These are phyloP conservation scores for Lentinula raphanica DNA, from an alignment of 768 basidiomycete species.

Conservation along the genomic window DNA sequence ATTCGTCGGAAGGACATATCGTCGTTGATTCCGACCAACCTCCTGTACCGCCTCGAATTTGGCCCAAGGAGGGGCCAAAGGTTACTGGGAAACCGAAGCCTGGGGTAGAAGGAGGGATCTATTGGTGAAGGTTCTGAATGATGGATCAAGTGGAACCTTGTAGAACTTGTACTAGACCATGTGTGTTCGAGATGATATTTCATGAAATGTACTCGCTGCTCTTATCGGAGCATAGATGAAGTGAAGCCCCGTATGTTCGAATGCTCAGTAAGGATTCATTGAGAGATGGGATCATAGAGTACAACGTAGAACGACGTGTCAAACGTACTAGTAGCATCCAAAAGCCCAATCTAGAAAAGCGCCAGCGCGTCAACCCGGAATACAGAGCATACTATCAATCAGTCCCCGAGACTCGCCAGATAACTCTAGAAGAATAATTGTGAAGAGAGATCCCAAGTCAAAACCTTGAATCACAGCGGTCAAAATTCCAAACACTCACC, in stretches of 20 bases:
- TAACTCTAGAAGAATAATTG: not conserved
- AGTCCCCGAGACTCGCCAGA: constrained; percentile 1
- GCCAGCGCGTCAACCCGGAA: not conserved
- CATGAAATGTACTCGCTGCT: no score
- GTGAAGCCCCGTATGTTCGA: no score
- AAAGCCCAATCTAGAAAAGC: no score
- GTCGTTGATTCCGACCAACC: not conserved
- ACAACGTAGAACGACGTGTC: not conserved
- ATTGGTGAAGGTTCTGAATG: no score
- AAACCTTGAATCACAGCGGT: not conserved
- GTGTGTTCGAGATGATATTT: no score
- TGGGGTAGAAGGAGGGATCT: not conserved
- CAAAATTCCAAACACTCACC: constrained; percentile 19
- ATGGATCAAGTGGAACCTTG: no score
- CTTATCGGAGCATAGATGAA: no score
- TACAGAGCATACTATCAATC: not conserved
- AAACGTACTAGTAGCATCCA: no score
- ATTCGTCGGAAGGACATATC: not conserved
- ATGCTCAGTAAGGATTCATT: no score
- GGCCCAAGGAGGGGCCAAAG: not conserved
- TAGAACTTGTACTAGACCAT: no score
- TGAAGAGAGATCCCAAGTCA: not conserved
- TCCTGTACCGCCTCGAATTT: not conserved
- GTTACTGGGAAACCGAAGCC: constrained; percentile 1
- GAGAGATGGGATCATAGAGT: no score